Conservation (phyloP, 78 protist species). For the Polysphondylium violaceum region DNA sequence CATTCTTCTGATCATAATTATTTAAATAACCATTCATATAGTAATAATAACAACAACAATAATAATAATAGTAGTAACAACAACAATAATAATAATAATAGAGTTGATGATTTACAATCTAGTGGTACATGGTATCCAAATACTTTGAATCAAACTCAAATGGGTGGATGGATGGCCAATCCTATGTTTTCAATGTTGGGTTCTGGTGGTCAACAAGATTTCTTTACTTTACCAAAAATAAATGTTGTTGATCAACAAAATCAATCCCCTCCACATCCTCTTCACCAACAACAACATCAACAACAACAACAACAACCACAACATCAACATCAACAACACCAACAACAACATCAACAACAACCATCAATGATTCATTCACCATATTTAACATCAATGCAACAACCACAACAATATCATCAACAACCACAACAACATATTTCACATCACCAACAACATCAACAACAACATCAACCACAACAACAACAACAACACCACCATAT, state of each 20-base stretch:
- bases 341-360: too few species aligned
- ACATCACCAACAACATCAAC: neutral
- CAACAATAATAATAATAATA: neutral
- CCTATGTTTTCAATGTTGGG: conserved; percentile 23
- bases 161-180: neutral
- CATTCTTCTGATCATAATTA: neutral
- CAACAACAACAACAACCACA: neutral
- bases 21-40: neutral
- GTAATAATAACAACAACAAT: neutral
- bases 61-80: neutral
- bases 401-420: neutral
- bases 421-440: neutral
- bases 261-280: neutral
- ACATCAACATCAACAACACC: conserved; percentile 4
- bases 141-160: neutral
- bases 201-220: conserved; percentile 22
- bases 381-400: conserved; percentile 2
- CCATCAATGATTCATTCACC: too few species aligned
- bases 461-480: neutral
- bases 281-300: neutral
- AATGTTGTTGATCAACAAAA: conserved; percentile 10
- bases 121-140: too few species aligned
- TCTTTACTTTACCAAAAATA: conserved; percentile 28
- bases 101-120: neutral
- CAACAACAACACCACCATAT: neutral